Conservation (phyloP, 371 early-diverging fungal species). For the Smittium culicis region DNA sequence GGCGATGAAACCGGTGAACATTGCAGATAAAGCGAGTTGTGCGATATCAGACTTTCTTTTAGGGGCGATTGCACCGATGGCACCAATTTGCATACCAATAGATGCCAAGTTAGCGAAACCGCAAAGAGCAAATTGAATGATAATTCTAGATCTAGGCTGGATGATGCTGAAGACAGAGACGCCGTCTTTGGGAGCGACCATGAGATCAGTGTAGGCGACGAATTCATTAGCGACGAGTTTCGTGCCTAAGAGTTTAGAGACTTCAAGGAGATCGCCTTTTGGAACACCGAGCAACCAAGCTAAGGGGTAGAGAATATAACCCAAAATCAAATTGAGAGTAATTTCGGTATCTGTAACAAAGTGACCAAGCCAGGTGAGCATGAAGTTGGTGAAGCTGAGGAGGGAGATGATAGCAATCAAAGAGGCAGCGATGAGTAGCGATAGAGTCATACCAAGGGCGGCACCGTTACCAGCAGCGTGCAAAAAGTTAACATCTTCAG, state of each 20-base stretch:
- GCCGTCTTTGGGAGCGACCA: background rate
- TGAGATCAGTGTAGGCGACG: slow-evolving; percentile 49
- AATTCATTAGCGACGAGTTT: slow-evolving; percentile 87
- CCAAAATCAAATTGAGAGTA: slow-evolving; percentile 52
- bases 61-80: slow-evolving; percentile 69
- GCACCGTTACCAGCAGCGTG: slow-evolving; percentile 82
- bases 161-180: background rate
- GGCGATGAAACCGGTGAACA: slow-evolving; percentile 63
- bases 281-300: slow-evolving; percentile 77
- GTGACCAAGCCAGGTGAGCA: slow-evolving; percentile 58
- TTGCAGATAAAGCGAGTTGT: slow-evolving; percentile 58
- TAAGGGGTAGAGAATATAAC: slow-evolving; percentile 61
- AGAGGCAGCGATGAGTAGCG: slow-evolving; percentile 57
- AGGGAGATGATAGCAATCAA: slow-evolving; percentile 62
- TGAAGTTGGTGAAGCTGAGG: slow-evolving; percentile 48
- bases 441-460: slow-evolving; percentile 61
- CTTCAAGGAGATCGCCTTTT: slow-evolving; percentile 36
- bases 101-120: slow-evolving; percentile 81
- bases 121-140: slow-evolving; percentile 67
- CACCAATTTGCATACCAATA: slow-evolving; percentile 75
- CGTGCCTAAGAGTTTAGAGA: slow-evolving; percentile 65
- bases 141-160: slow-evolving; percentile 15
- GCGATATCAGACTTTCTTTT: slow-evolving; percentile 60
- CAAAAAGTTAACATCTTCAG: slow-evolving; percentile 55
- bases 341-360: slow-evolving; percentile 40